Evolutionary conservation across 306 rosid genomes (phyloP).

Genomic region (Albizia julibrissin): DNA sequence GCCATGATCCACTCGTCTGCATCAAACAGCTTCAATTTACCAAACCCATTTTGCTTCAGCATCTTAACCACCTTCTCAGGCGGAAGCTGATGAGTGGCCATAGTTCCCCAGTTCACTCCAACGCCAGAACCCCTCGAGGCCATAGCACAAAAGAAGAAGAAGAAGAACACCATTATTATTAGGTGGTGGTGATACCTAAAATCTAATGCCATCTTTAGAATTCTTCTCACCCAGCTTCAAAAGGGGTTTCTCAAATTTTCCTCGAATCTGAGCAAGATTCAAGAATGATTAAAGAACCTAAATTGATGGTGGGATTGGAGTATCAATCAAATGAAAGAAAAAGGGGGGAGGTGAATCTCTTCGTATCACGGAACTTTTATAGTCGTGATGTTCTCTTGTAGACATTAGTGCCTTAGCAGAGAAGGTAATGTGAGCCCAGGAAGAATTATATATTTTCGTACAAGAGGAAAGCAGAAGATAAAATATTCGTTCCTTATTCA

Average conservation of each 20-base stretch:
- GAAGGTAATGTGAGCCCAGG: constrained; percentile 35
- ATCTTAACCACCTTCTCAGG: constrained; percentile 67
- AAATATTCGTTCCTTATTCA: constrained; percentile 72
- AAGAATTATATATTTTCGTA: background rate
- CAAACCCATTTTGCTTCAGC: constrained; percentile 75
- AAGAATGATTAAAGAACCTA: constrained; percentile 38
- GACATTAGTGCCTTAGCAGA: constrained; percentile 44
- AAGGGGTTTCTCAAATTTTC: constrained; percentile 33
- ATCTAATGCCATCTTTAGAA: constrained; percentile 50
- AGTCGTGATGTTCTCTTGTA: background rate
- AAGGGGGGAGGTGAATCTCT: constrained; percentile 39
- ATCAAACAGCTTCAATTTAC: constrained; percentile 76
- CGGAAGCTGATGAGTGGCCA: constrained; percentile 74
- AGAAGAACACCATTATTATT: constrained; percentile 29
- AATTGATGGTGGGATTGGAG: constrained; percentile 12
- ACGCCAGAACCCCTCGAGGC: constrained; percentile 39
- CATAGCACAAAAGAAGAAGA: constrained; percentile 38
- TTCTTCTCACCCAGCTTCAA: background rate
- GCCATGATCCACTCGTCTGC: constrained; percentile 77
- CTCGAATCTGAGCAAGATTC: constrained; percentile 42
- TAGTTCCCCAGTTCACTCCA: constrained; percentile 98
- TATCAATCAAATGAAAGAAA: constrained; percentile 19
- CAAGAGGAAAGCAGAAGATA: constrained; percentile 27
- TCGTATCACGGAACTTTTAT: constrained; percentile 36
- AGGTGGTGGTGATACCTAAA: background rate